phyloP scores from a whole-genome alignment of 495 filamentous ascomycete species.

The Penicillium argentinense region DNA sequence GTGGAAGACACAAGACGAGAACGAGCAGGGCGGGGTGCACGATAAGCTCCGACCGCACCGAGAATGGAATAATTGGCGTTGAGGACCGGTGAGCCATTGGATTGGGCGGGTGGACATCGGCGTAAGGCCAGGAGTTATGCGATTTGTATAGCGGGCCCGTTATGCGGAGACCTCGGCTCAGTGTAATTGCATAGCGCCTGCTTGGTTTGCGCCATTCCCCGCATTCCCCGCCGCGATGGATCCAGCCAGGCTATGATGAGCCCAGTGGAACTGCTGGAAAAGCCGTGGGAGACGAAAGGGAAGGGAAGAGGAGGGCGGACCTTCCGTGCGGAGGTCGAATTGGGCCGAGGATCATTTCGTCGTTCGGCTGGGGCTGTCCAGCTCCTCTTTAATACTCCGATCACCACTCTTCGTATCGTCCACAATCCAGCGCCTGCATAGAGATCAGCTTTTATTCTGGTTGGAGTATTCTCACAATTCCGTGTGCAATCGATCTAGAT shows the following conservation, averaged over 20 bases:
- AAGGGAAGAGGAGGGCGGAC: not conserved
- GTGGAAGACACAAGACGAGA: slow-evolving; percentile 7
- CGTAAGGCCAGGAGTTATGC: too few relatives aligned
- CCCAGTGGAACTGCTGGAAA: not conserved
- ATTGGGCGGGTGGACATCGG: too few relatives aligned
- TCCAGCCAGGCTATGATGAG: too few relatives aligned
- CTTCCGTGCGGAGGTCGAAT: not conserved
- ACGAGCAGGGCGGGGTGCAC: slow-evolving; percentile 10
- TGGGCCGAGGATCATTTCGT: not conserved
- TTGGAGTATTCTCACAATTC: too few relatives aligned
- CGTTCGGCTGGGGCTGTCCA: not conserved
- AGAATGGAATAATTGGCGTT: too few relatives aligned
- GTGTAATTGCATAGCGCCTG: too few relatives aligned
- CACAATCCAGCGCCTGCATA: too few relatives aligned
- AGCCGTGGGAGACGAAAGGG: not conserved
- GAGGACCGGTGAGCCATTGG: too few relatives aligned
- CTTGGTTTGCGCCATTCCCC: not conserved
- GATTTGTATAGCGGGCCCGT: not conserved
- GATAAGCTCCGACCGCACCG: not conserved
- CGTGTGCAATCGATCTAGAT: too few relatives aligned
- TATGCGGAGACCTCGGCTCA: slow-evolving; percentile 4
- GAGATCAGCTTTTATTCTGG: not conserved
- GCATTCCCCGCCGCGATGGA: slow-evolving; percentile 5
- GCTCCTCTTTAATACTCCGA: not conserved
- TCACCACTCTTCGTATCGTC: not conserved